Percentiles rank a stretch among this genome's conserved stretches.
Conservation (phyloP, 345 rosid species). For the Combretum micranthum region DNA sequence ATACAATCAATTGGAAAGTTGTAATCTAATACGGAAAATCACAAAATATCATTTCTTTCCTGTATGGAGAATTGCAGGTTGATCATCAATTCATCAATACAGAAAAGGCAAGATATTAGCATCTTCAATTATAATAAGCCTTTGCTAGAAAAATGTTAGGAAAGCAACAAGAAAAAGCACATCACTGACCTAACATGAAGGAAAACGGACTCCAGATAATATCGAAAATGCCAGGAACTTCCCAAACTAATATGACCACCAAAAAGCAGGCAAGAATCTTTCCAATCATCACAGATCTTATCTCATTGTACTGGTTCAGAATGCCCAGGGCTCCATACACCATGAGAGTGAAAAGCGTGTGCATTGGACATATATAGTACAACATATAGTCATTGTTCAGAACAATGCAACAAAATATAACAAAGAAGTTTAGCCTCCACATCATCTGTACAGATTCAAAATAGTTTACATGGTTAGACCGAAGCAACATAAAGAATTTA, state of each 20-base stretch:
- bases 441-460: slow-evolving; percentile 65
- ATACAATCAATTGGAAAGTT: neutral
- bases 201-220: slow-evolving; percentile 75
- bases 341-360: slow-evolving; percentile 91
- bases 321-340: slow-evolving; percentile 93
- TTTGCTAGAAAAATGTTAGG: neutral
- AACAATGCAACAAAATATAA: slow-evolving; percentile 80
- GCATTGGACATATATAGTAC: slow-evolving; percentile 98
- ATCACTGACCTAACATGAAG: slow-evolving; percentile 56
- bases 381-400: slow-evolving; percentile 94
- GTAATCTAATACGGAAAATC: neutral
- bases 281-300: slow-evolving; percentile 76
- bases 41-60: neutral
- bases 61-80: no score
- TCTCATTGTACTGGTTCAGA: slow-evolving; percentile 76
- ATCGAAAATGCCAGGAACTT: slow-evolving; percentile 81
- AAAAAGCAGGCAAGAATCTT: slow-evolving; percentile 84
- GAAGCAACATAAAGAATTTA: no score
- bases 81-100: no score
- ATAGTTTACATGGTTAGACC: no score
- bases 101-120: no score
- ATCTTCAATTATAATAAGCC: no score
- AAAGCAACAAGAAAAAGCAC: slow-evolving; percentile 7
- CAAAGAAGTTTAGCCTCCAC: slow-evolving; percentile 98
- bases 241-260: slow-evolving; percentile 85